These are phyloP conservation scores for Tylopilus felleus DNA, from an alignment of 768 basidiomycete species.

Conservation along the genomic window DNA sequence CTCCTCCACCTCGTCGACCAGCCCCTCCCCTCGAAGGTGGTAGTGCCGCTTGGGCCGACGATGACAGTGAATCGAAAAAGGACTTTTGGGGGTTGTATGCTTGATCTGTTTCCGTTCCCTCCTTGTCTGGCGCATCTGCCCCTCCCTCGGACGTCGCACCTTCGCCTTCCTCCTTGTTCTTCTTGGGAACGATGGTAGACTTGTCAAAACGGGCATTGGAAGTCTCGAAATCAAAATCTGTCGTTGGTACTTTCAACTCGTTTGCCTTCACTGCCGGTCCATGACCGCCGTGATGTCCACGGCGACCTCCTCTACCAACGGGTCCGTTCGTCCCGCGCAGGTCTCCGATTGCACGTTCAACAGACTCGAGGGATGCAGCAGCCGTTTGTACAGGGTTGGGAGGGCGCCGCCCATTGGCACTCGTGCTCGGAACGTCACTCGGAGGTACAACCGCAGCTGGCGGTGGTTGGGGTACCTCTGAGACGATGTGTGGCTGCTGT, in stretches of 20 bases:
- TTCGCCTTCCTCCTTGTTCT: constrained; percentile 33
- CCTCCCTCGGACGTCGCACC: constrained; percentile 31
- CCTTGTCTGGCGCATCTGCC: constrained; percentile 25
- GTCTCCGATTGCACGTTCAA: constrained; percentile 56
- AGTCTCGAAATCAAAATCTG: constrained; percentile 80
- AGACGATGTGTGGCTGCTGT: constrained; percentile 25
- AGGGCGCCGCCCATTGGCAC: constrained; percentile 30
- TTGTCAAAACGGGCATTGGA: constrained; percentile 84
- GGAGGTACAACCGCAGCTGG: constrained; percentile 18
- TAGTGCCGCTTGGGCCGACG: constrained; percentile 40
- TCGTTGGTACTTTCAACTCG: constrained; percentile 58
- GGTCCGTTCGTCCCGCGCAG: constrained; percentile 39
- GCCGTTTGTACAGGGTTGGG: constrained; percentile 64
- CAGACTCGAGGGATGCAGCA: constrained; percentile 69
- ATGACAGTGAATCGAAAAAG: constrained; percentile 73
- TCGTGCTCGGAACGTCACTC: constrained; percentile 24
- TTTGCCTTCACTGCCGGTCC: constrained; percentile 28
- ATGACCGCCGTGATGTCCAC: constrained; percentile 29
- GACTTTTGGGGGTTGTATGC: constrained; percentile 78
- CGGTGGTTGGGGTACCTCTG: constrained; percentile 25
- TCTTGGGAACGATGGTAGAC: constrained; percentile 44
- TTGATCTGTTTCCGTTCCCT: constrained; percentile 37
- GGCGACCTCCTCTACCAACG: constrained; percentile 40
- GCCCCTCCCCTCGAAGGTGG: constrained; percentile 37
- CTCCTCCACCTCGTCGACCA: constrained; percentile 45